Evolutionary conservation across 257 asterid genomes (phyloP), one percentile per base, ranked within the genome.

Genomic region (Perilla frutescens): DNA sequence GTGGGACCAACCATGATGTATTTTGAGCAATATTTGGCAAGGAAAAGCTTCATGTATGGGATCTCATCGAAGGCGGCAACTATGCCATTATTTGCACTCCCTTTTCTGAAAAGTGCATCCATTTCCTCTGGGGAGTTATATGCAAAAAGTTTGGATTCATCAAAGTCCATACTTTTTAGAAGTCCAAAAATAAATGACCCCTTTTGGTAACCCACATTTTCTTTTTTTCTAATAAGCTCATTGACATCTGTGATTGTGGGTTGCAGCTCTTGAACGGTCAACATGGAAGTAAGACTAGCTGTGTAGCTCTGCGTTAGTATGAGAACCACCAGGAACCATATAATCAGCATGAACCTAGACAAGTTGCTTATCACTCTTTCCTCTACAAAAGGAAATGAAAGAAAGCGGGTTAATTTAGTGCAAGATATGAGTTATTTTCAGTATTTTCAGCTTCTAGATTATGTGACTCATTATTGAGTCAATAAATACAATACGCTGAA

Each of bases 261-360:
- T 39, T 73, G 76, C 37, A 81, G 77, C 78, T 74, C 39, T 51
- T 81, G 76, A 26, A 84, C 76, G n/a, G 84, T 84, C 29, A 84
- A 34, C 80, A 81, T 81, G 8, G 85, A 72, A 0, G 85, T 48
- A 34, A 84, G 81, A 56, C 75, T 84, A 3, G 88, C 85, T 7
- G 85, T 88, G 66, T 77, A 75, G 79, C 84, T 63, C 26, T 78
- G 85, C 6, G 80, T 84, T 60, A 86, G 87, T 62, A 88, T 77
- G 15, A 88, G 81, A 47, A 81, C 87, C 81, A 86, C 75, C 39
- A 81, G 60, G 68, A 84, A 78, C 84, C 84, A 84, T 62, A 78
- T 49, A 29, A 80, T 71, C 66, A 84, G 78, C 61, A 81, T 76
- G 43, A 79, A 53, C 70, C 82, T 79, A 1, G 84, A 62, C 63